phyloP scores from a whole-genome alignment of 345 rosid genomes.

The Garcia nutans region DNA sequence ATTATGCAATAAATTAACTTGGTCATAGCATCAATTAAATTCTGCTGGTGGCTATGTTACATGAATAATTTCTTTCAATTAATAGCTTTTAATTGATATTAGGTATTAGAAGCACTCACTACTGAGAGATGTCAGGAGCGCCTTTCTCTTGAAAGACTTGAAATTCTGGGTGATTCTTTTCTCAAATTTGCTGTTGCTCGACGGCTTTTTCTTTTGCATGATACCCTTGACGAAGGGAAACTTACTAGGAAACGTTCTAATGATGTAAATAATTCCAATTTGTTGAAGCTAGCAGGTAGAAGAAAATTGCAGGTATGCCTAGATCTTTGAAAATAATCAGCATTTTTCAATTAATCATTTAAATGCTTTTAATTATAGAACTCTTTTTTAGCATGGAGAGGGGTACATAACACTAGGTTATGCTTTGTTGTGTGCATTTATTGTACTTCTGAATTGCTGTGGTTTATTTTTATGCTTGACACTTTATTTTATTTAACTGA shows the following conservation, averaged over 20 bases:
- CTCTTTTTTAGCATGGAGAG: background rate
- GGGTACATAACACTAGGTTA: too few species aligned
- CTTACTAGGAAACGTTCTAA: slow-evolving; percentile 80
- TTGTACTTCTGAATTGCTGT: too few species aligned
- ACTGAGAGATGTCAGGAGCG: slow-evolving; percentile 97
- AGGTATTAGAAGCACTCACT: slow-evolving; percentile 92
- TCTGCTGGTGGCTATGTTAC: slow-evolving; percentile 1
- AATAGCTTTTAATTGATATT: slow-evolving; percentile 28
- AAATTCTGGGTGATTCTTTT: slow-evolving; percentile 86
- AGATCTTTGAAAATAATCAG: slow-evolving; percentile 15
- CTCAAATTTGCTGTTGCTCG: slow-evolving; percentile 86
- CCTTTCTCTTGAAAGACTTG: slow-evolving; percentile 91
- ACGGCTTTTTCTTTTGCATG: slow-evolving; percentile 69
- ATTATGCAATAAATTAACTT: background rate
- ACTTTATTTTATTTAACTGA: background rate
- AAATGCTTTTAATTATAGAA: background rate
- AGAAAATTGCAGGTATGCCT: slow-evolving; percentile 69
- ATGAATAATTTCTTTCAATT: slow-evolving; percentile 14
- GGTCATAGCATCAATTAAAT: background rate
- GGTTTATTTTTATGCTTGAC: background rate
- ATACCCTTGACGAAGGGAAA: slow-evolving; percentile 77
- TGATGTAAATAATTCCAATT: slow-evolving; percentile 69
- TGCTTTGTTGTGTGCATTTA: too few species aligned
- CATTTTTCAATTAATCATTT: background rate
- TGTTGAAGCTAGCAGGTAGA: slow-evolving; percentile 60